Evolutionary conservation across 495 filamentous ascomycete species (phyloP).

Genomic region (Penicillium salamii): DNA sequence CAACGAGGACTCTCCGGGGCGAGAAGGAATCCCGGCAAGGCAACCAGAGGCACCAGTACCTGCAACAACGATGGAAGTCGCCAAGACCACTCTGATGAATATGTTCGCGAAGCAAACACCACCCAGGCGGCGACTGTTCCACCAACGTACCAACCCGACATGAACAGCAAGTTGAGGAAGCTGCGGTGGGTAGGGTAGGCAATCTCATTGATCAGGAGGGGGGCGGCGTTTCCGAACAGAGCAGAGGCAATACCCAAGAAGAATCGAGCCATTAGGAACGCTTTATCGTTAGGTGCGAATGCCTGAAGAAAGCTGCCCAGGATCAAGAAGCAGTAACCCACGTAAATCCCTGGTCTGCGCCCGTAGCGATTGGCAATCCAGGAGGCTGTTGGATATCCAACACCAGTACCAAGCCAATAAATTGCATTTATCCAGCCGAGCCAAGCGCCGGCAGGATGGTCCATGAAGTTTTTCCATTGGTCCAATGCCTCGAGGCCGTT

Average conservation of each 20-base stretch:
- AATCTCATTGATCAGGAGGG: slow-evolving; percentile 61
- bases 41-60: slow-evolving; percentile 41
- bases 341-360: slow-evolving; percentile 54
- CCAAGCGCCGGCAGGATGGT: slow-evolving; percentile 47
- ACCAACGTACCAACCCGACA: slow-evolving; percentile 61
- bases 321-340: slow-evolving; percentile 59
- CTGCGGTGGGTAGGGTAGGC: slow-evolving; percentile 61
- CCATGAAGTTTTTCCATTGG: slow-evolving; percentile 35
- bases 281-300: slow-evolving; percentile 35
- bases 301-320: slow-evolving; percentile 57
- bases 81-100: slow-evolving; percentile 45
- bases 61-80: slow-evolving; percentile 51
- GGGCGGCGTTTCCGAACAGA: slow-evolving; percentile 54
- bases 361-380: slow-evolving; percentile 57
- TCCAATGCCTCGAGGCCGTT: slow-evolving; percentile 36
- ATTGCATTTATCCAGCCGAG: slow-evolving; percentile 62
- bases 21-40: slow-evolving; percentile 37
- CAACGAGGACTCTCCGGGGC: slow-evolving; percentile 45
- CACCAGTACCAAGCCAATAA: slow-evolving; percentile 61
- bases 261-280: slow-evolving; percentile 59
- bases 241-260: slow-evolving; percentile 59
- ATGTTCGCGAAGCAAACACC: slow-evolving; percentile 24
- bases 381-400: slow-evolving; percentile 58
- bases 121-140: slow-evolving; percentile 39
- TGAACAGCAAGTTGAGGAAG: slow-evolving; percentile 60